Conservation (phyloP, 2,329 filamentous ascomycete species). For the Claviceps arundinis region DNA sequence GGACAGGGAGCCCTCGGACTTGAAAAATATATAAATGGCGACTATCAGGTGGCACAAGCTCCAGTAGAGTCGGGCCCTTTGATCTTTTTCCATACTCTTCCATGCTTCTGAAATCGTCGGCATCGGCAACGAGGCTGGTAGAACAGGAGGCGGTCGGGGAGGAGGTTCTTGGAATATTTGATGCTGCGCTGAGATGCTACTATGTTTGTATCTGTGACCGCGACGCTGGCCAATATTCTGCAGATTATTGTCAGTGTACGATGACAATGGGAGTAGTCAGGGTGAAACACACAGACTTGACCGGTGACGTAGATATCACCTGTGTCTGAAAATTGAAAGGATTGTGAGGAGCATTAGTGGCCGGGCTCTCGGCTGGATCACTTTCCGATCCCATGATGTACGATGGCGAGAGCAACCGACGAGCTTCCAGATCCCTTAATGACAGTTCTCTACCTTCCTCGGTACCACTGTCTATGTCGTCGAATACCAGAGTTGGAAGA, state of each 20-base stretch:
- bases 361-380: neutral
- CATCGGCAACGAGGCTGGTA: slow-evolving; percentile 83
- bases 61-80: slow-evolving; percentile 75
- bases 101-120: slow-evolving; percentile 82
- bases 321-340: slow-evolving; percentile 95
- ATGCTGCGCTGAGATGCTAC: slow-evolving; percentile 74
- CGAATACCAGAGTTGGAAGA: slow-evolving; percentile 8
- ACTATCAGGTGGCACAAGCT: slow-evolving; percentile 78
- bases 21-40: slow-evolving; percentile 75
- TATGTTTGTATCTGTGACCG: slow-evolving; percentile 96
- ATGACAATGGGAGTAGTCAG: neutral
- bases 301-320: slow-evolving; percentile 57
- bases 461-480: slow-evolving; percentile 10
- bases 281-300: slow-evolving; percentile 54
- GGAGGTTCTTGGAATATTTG: slow-evolving; percentile 94
- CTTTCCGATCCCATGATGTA: slow-evolving; percentile 6
- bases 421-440: neutral
- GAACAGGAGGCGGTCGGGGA: slow-evolving; percentile 68
- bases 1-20: slow-evolving; percentile 71
- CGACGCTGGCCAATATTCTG: slow-evolving; percentile 82
- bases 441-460: neutral
- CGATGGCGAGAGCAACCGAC: slow-evolving; percentile 6
- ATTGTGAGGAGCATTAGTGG: slow-evolving; percentile 28
- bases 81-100: slow-evolving; percentile 78
- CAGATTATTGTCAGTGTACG: neutral